Evolutionary conservation across 768 basidiomycete species (phyloP).

Genomic region (Postia placenta): DNA sequence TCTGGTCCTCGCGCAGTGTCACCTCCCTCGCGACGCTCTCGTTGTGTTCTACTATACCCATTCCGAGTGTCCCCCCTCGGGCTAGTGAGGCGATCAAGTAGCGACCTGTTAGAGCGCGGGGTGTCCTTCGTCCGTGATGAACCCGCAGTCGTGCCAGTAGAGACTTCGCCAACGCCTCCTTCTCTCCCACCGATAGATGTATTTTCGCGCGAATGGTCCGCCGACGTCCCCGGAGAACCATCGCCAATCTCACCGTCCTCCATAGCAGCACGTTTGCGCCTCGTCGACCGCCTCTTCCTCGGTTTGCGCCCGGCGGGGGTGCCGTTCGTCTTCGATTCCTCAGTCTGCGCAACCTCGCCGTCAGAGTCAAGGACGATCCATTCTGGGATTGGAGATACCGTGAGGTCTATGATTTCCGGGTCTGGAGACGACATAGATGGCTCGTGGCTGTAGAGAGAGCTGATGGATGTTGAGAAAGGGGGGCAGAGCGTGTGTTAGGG

Average conservation of each 20-base stretch:
- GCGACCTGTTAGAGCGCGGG: not conserved
- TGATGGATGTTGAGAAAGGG: too few species aligned
- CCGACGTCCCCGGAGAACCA: conserved; percentile 10
- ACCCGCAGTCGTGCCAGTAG: too few species aligned
- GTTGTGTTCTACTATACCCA: conserved; percentile 1
- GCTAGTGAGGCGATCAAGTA: conserved; percentile 4
- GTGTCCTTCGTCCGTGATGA: conserved; percentile 3
- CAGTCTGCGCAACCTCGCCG: conserved; percentile 6
- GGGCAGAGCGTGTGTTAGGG: too few species aligned
- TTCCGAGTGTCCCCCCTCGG: not conserved
- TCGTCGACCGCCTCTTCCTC: not conserved
- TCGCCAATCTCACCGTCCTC: conserved; percentile 21
- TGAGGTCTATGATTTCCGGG: conserved; percentile 21
- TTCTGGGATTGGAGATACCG: conserved; percentile 8
- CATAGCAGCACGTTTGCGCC: conserved; percentile 13
- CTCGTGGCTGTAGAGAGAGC: not conserved
- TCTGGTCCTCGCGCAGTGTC: conserved; percentile 1
- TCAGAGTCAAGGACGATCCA: conserved; percentile 20
- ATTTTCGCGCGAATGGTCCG: conserved; percentile 12
- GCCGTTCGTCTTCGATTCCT: not conserved
- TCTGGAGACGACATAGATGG: not conserved
- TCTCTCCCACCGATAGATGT: not conserved
- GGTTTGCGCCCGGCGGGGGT: not conserved
- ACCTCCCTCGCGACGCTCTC: conserved; percentile 1
- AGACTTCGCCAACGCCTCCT: too few species aligned